Conservation (phyloP, 805 yeast genomes). For the Saccharomycopsis guyanensis region DNA sequence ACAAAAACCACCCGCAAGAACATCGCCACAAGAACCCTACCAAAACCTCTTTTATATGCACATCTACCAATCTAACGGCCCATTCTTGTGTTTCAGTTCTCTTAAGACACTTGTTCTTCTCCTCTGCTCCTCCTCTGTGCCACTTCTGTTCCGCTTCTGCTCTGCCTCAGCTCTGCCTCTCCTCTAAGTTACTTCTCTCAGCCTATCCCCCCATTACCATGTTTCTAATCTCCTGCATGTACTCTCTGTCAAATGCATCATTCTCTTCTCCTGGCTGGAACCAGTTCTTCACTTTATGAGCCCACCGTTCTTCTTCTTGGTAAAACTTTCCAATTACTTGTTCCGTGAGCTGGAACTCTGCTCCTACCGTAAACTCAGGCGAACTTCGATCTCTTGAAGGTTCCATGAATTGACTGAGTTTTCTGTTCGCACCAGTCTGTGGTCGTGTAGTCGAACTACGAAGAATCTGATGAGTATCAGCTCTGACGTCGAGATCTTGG, state of each 20-base stretch:
- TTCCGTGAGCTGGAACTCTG: slow-evolving; percentile 27
- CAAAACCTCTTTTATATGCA: too few species aligned
- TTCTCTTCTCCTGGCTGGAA: slow-evolving; percentile 22
- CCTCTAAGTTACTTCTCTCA: too few species aligned
- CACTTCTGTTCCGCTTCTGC: too few species aligned
- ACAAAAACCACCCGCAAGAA: too few species aligned
- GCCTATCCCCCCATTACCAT: slow-evolving; percentile 30
- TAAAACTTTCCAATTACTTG: slow-evolving; percentile 24
- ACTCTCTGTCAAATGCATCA: slow-evolving; percentile 23
- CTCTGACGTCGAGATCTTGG: slow-evolving; percentile 14
- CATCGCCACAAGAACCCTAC: too few species aligned
- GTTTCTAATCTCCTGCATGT: slow-evolving; percentile 28
- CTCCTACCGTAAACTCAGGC: slow-evolving; percentile 21
- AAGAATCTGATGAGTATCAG: slow-evolving; percentile 1
- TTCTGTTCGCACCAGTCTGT: slow-evolving; percentile 1
- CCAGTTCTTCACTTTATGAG: slow-evolving; percentile 28
- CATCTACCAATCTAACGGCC: too few species aligned
- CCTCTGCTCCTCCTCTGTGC: too few species aligned
- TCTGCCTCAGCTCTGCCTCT: too few species aligned
- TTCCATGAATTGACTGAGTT: background rate
- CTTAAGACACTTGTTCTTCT: too few species aligned
- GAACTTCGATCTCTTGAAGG: background rate
- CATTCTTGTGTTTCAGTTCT: too few species aligned
- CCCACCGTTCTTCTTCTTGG: slow-evolving; percentile 31
- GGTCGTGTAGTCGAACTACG: background rate